Percentiles rank a stretch among this genome's conserved stretches.
Conservation (phyloP, 2,329 filamentous ascomycete genomes). For the Neospermospora avenae region DNA sequence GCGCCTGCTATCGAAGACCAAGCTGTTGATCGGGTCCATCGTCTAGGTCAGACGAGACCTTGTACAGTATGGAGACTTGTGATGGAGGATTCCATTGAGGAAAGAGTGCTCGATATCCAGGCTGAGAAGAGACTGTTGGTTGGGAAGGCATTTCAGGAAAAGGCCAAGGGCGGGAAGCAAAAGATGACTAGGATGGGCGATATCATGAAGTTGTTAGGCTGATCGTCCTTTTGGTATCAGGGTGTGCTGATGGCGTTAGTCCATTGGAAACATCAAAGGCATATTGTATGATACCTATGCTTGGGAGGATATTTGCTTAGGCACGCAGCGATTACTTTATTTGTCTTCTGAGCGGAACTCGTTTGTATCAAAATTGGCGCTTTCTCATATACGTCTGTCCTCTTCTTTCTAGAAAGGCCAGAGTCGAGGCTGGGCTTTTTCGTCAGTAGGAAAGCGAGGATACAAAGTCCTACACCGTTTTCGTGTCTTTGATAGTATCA, state of each 20-base stretch:
- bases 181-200: slow-evolving; percentile 54
- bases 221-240: neutral
- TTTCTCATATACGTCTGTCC: too few species aligned
- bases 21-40: slow-evolving; percentile 82
- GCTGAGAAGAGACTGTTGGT: slow-evolving; percentile 75
- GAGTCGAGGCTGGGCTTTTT: too few species aligned
- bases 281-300: too few species aligned
- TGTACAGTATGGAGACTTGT: slow-evolving; percentile 80
- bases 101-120: slow-evolving; percentile 76
- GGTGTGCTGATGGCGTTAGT: neutral
- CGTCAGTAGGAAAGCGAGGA: too few species aligned
- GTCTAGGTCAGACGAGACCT: slow-evolving; percentile 75
- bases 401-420: too few species aligned
- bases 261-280: too few species aligned
- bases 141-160: slow-evolving; percentile 75
- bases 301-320: too few species aligned
- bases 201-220: slow-evolving; percentile 43
- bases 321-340: too few species aligned
- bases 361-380: too few species aligned
- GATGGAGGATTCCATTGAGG: slow-evolving; percentile 77
- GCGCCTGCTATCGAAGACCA: slow-evolving; percentile 91
- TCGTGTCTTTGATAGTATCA: too few species aligned
- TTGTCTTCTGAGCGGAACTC: too few species aligned
- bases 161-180: slow-evolving; percentile 54
- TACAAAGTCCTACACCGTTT: too few species aligned